Evolutionary conservation across 106 monocot genomes (phyloP), one percentile per base, ranked within the genome.

Genomic region (Platanthera guangdongensis): DNA sequence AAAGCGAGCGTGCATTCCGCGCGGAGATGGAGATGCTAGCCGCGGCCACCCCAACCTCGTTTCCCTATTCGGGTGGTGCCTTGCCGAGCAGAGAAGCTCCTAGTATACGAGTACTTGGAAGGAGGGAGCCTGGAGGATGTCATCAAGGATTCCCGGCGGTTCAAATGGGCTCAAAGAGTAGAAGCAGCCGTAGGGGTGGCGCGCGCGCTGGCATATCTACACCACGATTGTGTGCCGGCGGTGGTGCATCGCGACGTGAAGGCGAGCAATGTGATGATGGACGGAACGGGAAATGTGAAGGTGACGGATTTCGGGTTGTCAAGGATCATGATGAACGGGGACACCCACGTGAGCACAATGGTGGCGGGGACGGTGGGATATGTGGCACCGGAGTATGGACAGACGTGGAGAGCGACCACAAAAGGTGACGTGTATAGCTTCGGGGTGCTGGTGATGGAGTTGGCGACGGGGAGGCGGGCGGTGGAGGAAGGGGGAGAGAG

Each of bases 221-320:
- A 95, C 80, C 88, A 95, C 52, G 88, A 82, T n/a, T 95, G 95
- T 74, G 4, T 10, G 7, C 95, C 92, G 54, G 92, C 86, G 9
- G 90, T 95, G 73, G 95, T 95, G 10, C 95, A 95, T 77, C 84
- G 95, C 9, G 95, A 95, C 80, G 92, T 95, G 67, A 95, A 95
- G 80, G 95, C 95, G 51, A 90, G 90, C 80, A 95, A 95, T 60
- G 92, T 92, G 74, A 54, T 95, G 80, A 71, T 95, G 50, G 92
- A 90, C 69, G 57, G 90, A 10, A 54, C 9, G 0, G 92, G 92
- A 5, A 47, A 67, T 45, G 85, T 86, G 52, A 76, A 79, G 76
- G 83, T 95, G 78, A 87, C 92, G 51, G 95, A 95, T 63, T 92
- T 95, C 62, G 95, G 95, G 39, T 52, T 95, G 78, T 86, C 95